Percentiles rank a stretch among this genome's conserved stretches.
Evolutionary conservation across 192 early-diverging fungal genomes (phyloP).

Genomic region (Mortierella alpina): DNA sequence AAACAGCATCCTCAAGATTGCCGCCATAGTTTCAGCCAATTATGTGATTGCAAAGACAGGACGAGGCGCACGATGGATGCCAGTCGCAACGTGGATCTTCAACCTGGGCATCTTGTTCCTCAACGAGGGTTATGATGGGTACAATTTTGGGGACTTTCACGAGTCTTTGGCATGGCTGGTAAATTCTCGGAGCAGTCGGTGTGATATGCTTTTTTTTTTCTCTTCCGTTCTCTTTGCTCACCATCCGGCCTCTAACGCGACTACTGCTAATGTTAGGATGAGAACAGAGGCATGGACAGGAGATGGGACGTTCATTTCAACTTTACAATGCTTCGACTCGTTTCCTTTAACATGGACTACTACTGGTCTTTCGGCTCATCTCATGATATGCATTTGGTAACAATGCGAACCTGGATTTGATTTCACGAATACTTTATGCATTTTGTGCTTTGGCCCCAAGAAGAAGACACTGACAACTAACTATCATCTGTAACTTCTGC

Average conservation of each 20-base stretch:
- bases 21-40: conserved; percentile 70
- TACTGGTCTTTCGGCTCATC: conserved; percentile 73
- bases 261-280: conserved; percentile 60
- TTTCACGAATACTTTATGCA: neutral
- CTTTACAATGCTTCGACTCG: conserved; percentile 87
- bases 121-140: conserved; percentile 83
- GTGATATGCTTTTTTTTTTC: neutral
- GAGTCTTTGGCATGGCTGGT: conserved; percentile 71
- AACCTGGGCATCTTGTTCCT: conserved; percentile 83
- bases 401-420: neutral
- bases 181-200: conserved; percentile 12
- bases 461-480: conserved; percentile 8
- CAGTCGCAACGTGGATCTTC: conserved; percentile 82
- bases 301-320: conserved; percentile 95
- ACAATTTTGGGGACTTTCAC: conserved; percentile 69
- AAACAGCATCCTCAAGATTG: conserved; percentile 79
- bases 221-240: too few species aligned
- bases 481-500: neutral
- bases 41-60: conserved; percentile 70
- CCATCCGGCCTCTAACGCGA: neutral
- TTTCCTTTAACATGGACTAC: conserved; percentile 95
- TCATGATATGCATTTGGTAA: conserved; percentile 20
- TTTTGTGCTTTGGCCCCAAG: neutral
- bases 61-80: conserved; percentile 66
- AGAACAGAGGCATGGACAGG: conserved; percentile 71